phyloP scores from a whole-genome alignment of 306 rosid genomes.

The Vigna hirtella region DNA sequence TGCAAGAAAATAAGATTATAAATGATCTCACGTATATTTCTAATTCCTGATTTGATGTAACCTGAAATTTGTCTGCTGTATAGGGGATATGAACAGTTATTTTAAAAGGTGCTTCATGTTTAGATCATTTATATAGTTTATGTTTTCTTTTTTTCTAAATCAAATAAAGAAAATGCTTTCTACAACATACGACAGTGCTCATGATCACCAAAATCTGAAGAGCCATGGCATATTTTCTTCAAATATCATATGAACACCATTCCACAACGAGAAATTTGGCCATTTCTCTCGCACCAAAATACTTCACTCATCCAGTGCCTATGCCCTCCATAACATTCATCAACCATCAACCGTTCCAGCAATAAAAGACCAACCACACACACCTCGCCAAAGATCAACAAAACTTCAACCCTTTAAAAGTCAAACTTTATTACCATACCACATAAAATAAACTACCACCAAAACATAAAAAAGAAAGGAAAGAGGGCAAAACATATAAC shows the following conservation, averaged over 20 bases:
- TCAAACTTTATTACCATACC: neutral
- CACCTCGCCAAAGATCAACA: neutral
- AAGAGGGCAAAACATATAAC: neutral
- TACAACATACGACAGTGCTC: neutral
- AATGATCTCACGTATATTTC: neutral
- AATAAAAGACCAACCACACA: neutral
- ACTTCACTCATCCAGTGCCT: neutral
- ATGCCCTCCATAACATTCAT: neutral
- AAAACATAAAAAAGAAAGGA: neutral
- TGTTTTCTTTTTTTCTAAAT: too few relatives aligned
- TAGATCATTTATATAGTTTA: neutral
- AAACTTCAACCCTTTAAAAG: neutral
- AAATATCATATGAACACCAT: neutral
- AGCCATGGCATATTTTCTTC: neutral
- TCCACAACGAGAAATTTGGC: neutral
- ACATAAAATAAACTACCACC: neutral
- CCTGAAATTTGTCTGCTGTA: neutral
- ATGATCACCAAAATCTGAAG: neutral
- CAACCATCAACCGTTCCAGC: neutral
- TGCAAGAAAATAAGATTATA: neutral
- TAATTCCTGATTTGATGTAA: too few relatives aligned
- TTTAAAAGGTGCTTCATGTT: neutral
- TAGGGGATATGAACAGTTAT: neutral
- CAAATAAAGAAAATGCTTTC: neutral
- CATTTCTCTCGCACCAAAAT: constrained; percentile 1